Evolutionary conservation across 108 stramenopile genomes (phyloP).

Genomic region (Cyclotella cryptica): DNA sequence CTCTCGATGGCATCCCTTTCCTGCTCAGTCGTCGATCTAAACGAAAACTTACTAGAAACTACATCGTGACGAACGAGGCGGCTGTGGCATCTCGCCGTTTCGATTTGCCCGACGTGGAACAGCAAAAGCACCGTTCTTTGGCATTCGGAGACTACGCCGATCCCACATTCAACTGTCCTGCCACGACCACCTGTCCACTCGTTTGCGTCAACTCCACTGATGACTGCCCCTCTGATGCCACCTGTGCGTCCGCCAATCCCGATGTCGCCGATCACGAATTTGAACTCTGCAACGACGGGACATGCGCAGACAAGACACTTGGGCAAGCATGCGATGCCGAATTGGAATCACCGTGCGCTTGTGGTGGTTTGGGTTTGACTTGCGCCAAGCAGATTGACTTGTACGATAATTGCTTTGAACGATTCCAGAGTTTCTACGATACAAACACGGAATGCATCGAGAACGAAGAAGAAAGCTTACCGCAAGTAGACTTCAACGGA

Average conservation of each 20-base stretch:
- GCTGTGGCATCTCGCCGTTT: neutral
- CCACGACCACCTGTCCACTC: conserved; percentile 54
- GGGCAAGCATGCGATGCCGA: conserved; percentile 46
- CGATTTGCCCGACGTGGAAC: neutral
- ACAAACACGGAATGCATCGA: conserved; percentile 26
- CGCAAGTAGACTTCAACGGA: conserved; percentile 41
- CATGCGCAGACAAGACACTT: conserved; percentile 40
- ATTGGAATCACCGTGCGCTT: conserved; percentile 36
- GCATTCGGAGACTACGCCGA: conserved; percentile 62
- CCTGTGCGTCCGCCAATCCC: conserved; percentile 14
- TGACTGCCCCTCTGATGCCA: conserved; percentile 49
- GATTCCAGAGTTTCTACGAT: conserved; percentile 34
- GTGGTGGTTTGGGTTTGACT: conserved; percentile 9
- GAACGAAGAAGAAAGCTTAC: conserved; percentile 34
- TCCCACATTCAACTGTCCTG: conserved; percentile 57
- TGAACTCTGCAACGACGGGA: conserved; percentile 62
- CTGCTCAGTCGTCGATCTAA: conserved; percentile 13
- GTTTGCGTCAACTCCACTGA: conserved; percentile 53
- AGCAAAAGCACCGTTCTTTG: conserved; percentile 23
- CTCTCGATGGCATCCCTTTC: conserved; percentile 38
- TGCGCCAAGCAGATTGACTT: conserved; percentile 40
- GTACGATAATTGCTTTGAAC: conserved; percentile 23
- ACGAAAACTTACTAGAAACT: neutral
- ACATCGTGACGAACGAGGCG: neutral
- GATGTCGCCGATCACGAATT: conserved; percentile 17